phyloP scores from a whole-genome alignment of 441 rosid species.

The Populus hybrid region DNA sequence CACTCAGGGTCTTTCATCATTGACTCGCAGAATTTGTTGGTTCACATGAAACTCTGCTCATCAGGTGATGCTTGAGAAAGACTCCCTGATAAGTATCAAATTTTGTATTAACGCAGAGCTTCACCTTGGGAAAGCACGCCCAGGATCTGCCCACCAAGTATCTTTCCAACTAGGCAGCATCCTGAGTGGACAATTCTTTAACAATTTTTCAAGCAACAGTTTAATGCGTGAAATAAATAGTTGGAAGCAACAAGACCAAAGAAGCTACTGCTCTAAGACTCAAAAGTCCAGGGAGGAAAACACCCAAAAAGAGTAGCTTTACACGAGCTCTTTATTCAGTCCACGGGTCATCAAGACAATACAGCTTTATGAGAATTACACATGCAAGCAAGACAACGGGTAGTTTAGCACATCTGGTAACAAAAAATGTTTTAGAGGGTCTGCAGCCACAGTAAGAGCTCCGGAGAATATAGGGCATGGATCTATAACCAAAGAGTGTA shows the following conservation, averaged over 20 bases:
- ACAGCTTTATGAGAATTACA: conserved; percentile 4
- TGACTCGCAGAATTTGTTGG: background rate
- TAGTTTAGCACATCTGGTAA: conserved; percentile 3
- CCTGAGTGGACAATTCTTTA: background rate
- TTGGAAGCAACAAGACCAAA: background rate
- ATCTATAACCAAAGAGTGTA: conserved; percentile 1
- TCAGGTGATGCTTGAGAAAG: background rate
- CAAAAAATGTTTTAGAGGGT: conserved; percentile 4
- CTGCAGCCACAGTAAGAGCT: conserved; percentile 9
- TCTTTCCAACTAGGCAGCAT: background rate
- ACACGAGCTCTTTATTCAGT: conserved; percentile 9
- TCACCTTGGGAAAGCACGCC: too few species aligned
- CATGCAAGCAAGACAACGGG: background rate
- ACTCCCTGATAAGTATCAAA: background rate
- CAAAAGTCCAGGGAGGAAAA: background rate
- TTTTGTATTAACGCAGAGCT: background rate
- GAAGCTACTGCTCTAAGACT: background rate
- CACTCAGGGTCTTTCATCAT: background rate
- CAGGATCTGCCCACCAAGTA: background rate
- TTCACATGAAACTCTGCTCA: background rate
- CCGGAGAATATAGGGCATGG: background rate
- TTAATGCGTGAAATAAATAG: too few species aligned
- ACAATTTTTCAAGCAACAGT: background rate
- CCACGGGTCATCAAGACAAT: conserved; percentile 1
- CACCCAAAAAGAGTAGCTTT: background rate